These are phyloP conservation scores for Pseudopyricularia cyperi DNA, from an alignment of 2,329 filamentous ascomycete genomes.

Conservation along the genomic window DNA sequence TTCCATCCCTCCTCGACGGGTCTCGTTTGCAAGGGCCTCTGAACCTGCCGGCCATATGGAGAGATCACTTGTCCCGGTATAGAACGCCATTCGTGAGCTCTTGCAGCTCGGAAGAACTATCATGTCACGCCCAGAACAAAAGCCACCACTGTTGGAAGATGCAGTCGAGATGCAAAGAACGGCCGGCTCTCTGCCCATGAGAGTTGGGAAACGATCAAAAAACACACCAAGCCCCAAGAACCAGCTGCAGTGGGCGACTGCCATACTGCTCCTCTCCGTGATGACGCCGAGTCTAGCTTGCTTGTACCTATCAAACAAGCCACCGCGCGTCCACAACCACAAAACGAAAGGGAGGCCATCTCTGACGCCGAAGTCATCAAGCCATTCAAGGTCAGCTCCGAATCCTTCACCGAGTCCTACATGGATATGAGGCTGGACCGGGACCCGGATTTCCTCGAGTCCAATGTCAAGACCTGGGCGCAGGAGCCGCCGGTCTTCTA, in stretches of 20 bases:
- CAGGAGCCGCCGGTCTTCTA: slow-evolving; percentile 37
- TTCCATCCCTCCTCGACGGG: too few relatives aligned
- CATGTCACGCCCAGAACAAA: not conserved
- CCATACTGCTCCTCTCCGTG: too few relatives aligned
- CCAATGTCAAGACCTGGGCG: slow-evolving; percentile 18
- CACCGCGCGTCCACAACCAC: not conserved
- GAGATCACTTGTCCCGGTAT: too few relatives aligned
- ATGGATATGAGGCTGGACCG: slow-evolving; percentile 20
- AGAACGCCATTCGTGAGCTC: not conserved
- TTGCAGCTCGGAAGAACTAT: not conserved
- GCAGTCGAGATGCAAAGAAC: not conserved
- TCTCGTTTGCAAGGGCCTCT: too few relatives aligned
- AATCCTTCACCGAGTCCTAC: slow-evolving; percentile 24
- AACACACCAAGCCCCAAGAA: not conserved
- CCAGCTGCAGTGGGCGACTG: too few relatives aligned
- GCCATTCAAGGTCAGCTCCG: not conserved
- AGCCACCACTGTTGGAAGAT: not conserved
- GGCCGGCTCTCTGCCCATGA: too few relatives aligned
- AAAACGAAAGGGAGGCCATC: not conserved
- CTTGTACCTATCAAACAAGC: not conserved
- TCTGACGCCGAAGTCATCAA: not conserved
- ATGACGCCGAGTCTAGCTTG: not conserved
- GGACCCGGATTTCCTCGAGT: slow-evolving; percentile 3
- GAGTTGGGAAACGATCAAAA: too few relatives aligned
- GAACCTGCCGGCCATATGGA: not conserved